Evolutionary conservation across 2,329 filamentous ascomycete genomes (phyloP).

Genomic region (Microcera coccophila): DNA sequence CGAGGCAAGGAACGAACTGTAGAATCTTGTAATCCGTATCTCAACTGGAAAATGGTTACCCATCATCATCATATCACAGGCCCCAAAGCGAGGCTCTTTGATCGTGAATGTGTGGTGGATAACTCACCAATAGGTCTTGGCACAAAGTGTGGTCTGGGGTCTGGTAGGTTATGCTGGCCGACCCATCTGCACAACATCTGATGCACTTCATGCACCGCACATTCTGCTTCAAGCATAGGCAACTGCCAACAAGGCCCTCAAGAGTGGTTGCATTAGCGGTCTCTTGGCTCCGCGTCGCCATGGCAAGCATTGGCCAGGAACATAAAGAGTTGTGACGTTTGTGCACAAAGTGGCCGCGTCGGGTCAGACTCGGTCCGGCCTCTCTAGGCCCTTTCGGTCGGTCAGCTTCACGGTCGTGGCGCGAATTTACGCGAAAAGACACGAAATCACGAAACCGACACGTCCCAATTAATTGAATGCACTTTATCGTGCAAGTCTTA

Average conservation of each 20-base stretch:
- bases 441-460: constrained; percentile 45
- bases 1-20: too few relatives aligned
- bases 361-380: background rate
- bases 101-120: too few relatives aligned
- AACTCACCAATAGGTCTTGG: too few relatives aligned
- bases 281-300: constrained; percentile 10
- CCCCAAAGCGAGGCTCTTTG: too few relatives aligned
- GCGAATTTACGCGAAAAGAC: constrained; percentile 13
- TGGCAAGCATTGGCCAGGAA: constrained; percentile 9
- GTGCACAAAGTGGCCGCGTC: background rate
- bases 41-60: too few relatives aligned
- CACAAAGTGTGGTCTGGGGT: too few relatives aligned
- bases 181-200: background rate
- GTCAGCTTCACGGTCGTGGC: constrained; percentile 25
- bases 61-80: too few relatives aligned
- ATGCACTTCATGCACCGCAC: constrained; percentile 6
- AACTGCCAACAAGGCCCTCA: constrained; percentile 8
- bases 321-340: constrained; percentile 7
- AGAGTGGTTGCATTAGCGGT: constrained; percentile 23
- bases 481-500: too few relatives aligned
- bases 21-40: too few relatives aligned
- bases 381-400: background rate
- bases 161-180: background rate
- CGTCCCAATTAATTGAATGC: constrained; percentile 36
- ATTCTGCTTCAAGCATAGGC: constrained; percentile 10